Percentiles rank a stretch among this genome's conserved stretches.
These are phyloP conservation scores for Rhexocercosporidium sp. DNA, from an alignment of 2,329 filamentous ascomycete genomes.

Conservation along the genomic window DNA sequence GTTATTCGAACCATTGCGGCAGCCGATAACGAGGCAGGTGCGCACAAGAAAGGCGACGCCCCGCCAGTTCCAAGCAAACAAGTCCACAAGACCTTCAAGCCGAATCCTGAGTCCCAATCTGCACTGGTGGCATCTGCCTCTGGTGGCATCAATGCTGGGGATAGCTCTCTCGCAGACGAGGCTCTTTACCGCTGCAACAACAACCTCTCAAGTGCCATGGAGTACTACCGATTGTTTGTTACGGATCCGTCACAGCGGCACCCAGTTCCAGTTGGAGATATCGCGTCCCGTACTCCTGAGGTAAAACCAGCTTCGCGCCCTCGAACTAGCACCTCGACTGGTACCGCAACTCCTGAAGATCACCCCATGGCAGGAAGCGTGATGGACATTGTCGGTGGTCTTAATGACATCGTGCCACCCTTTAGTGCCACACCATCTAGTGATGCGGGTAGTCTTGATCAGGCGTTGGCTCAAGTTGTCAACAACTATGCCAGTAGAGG, in stretches of 20 bases:
- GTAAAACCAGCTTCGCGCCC: conserved; percentile 34
- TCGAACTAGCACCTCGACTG: conserved; percentile 40
- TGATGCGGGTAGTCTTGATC: conserved; percentile 27
- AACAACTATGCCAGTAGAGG: conserved; percentile 11
- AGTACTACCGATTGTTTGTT: conserved; percentile 75
- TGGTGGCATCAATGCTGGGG: conserved; percentile 48
- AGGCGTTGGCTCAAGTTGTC: conserved; percentile 27
- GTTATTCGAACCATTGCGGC: conserved; percentile 80
- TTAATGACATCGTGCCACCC: conserved; percentile 25
- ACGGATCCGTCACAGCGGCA: conserved; percentile 66
- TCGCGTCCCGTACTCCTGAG: conserved; percentile 43
- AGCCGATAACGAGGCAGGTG: conserved; percentile 75
- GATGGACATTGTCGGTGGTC: conserved; percentile 26
- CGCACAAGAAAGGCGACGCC: conserved; percentile 66
- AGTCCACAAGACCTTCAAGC: conserved; percentile 54
- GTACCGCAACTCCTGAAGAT: conserved; percentile 38
- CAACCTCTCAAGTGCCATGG: conserved; percentile 60
- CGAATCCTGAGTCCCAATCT: conserved; percentile 54
- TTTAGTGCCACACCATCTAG: conserved; percentile 6
- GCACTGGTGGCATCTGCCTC: conserved; percentile 37
- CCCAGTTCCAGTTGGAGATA: conserved; percentile 68
- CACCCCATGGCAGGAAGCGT: conserved; percentile 31
- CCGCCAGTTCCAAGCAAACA: conserved; percentile 47
- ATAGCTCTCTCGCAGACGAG: conserved; percentile 72
- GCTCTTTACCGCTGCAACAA: conserved; percentile 85